phyloP scores from a whole-genome alignment of 805 yeast species.

The Metschnikowia gelsemii region DNA sequence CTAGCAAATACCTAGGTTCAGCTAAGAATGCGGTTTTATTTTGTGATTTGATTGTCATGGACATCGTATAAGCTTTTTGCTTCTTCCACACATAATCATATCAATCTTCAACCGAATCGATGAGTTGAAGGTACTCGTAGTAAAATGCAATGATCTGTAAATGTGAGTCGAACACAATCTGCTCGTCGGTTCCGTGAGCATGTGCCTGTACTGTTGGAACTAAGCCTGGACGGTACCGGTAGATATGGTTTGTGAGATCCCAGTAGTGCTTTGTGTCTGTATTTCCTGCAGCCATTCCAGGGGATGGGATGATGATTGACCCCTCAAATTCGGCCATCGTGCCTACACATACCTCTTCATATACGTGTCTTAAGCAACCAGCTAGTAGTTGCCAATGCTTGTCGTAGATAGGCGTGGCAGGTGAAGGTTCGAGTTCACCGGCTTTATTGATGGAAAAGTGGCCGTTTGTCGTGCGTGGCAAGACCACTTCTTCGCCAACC shows the following conservation, averaged over 20 bases:
- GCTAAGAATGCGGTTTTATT: no score
- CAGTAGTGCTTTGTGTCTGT: conserved; percentile 71
- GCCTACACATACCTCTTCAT: conserved; percentile 43
- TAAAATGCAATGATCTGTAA: conserved; percentile 55
- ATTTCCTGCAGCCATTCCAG: conserved; percentile 65
- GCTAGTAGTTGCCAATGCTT: conserved; percentile 42
- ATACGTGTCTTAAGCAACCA: conserved; percentile 45
- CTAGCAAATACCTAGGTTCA: no score
- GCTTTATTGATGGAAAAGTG: conserved; percentile 6
- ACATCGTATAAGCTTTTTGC: no score
- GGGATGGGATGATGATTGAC: conserved; percentile 45
- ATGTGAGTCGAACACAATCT: conserved; percentile 52
- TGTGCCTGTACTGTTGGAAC: conserved; percentile 10
- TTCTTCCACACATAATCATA: no score
- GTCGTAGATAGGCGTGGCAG: conserved; percentile 23
- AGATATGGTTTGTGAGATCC: conserved; percentile 59
- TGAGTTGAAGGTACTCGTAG: conserved; percentile 28
- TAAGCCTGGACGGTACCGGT: conserved; percentile 54
- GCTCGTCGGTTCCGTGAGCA: conserved; percentile 59
- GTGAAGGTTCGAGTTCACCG: conserved; percentile 15
- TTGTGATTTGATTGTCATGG: no score
- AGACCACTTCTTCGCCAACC: conserved; percentile 7
- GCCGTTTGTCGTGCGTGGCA: conserved; percentile 6
- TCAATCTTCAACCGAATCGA: conserved; percentile 3
- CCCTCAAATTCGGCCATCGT: conserved; percentile 21